These are phyloP conservation scores for Blastocystis sp. DNA, from an alignment of 352 stramenopile species.

Conservation along the genomic window DNA sequence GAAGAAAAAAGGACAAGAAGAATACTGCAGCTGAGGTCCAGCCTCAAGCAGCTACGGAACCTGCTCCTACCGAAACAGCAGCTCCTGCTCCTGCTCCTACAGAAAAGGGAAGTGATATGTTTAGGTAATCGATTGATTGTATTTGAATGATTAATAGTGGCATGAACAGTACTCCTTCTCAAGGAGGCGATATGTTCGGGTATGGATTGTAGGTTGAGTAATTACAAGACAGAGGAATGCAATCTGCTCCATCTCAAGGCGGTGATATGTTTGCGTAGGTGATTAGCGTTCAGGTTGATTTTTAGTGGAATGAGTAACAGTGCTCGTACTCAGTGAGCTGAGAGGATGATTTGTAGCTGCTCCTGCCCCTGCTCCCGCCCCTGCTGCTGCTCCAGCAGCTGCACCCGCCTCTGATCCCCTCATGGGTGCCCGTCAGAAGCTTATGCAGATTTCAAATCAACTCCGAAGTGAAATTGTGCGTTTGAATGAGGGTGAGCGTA, in stretches of 20 bases:
- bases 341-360: constrained; percentile 2
- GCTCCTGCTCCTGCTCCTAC: constrained; percentile 31
- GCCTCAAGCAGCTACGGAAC: constrained; percentile 1
- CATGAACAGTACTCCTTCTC: constrained; percentile 51
- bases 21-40: not conserved
- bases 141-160: constrained; percentile 28
- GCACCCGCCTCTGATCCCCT: not conserved
- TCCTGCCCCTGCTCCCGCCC: constrained; percentile 50
- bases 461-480: constrained; percentile 60
- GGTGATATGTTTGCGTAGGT: constrained; percentile 60
- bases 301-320: constrained; percentile 44
- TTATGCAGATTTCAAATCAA: constrained; percentile 68
- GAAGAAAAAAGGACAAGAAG: constrained; percentile 54
- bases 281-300: not conserved
- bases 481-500: constrained; percentile 60
- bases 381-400: constrained; percentile 7
- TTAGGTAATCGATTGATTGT: not conserved
- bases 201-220: not conserved
- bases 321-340: not conserved
- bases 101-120: constrained; percentile 48
- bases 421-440: constrained; percentile 59
- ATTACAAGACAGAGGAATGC: constrained; percentile 26
- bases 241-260: constrained; percentile 18
- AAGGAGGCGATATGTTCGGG: constrained; percentile 51
- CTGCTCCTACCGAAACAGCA: not conserved